Base-by-base conservation (phyloP, 2,329 filamentous ascomycete genomes). In the Cladosporium halotolerans region DNA sequence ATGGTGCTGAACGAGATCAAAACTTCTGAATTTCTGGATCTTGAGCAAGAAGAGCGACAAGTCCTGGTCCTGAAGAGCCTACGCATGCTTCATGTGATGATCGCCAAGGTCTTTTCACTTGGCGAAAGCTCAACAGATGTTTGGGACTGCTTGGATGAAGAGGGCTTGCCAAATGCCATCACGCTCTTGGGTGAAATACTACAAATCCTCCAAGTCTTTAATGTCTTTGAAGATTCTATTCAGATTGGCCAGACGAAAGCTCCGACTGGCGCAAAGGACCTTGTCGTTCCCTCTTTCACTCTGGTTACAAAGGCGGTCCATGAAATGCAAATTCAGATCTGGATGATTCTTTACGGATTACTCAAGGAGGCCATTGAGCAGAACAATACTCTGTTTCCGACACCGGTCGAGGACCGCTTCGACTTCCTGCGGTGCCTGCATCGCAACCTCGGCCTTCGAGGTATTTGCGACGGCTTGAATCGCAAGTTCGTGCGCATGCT, bases 401-500 rank as follows among this genome's bases (percentile, higher is more conserved):
- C 77, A 4, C 80, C 84, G 0, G 79, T 86, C 39, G 86, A 86
- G 52, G 86, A 92, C 57, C 75, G 89, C 39, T 85, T 92, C 19
- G 84, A 89, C 55, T 90, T 87, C 62, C 74, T 99, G 38, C 84
- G 88, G 6, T 82, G 86, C 9, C 80, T 96, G 5, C 93, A 99
- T 66, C 84, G 89, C 64, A 86, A 88, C 4, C 74, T 96, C 34
- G 93, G 93, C 2, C 76, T 91, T 48, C 86, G 93, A 55, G 86
- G 86, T 57, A 88, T 86, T 68, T 97, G 91, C 77, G 92, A 89
- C 64, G 78, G 81, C 3, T 88, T 89, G 0, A 89, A 90, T 66
- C 92, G 93, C 66, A 82, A 89, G 14, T 93, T 99, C 70, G 77
- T 97, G 23, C 91, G 90, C 66, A 81, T 96, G 69, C 86, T 93